Conservation (phyloP, 495 filamentous ascomycete genomes). For the Aspergillus nidulans region DNA sequence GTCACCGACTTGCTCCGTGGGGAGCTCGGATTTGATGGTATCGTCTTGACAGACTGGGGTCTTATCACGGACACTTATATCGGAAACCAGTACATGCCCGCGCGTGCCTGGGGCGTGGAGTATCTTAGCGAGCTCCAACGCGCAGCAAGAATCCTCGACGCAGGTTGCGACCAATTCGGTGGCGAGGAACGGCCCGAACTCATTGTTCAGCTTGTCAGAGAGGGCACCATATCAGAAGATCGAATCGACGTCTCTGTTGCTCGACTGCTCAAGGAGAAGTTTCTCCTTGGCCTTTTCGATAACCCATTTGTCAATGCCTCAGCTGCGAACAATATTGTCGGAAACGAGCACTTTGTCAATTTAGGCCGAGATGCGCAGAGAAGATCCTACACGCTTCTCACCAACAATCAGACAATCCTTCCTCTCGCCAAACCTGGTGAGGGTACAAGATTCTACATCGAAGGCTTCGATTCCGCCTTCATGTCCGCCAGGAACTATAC, state of each 20-base stretch:
- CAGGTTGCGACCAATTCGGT: conserved; percentile 35
- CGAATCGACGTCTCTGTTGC: conserved; percentile 14
- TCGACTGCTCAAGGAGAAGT: conserved; percentile 13
- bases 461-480: not conserved
- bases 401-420: conserved; percentile 18
- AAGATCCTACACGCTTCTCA: conserved; percentile 27
- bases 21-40: conserved; percentile 35
- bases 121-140: conserved; percentile 19
- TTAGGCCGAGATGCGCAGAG: conserved; percentile 26
- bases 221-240: not conserved
- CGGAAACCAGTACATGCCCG: not conserved
- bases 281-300: conserved; percentile 16
- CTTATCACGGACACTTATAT: conserved; percentile 9
- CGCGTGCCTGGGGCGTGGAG: conserved; percentile 4
- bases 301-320: conserved; percentile 27
- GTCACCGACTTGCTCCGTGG: conserved; percentile 29
- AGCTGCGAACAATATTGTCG: conserved; percentile 24
- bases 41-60: conserved; percentile 34
- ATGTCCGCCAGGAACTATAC: not conserved
- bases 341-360: conserved; percentile 27
- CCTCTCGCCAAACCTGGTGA: not conserved
- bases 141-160: conserved; percentile 23
- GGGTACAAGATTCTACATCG: conserved; percentile 1
- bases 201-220: conserved; percentile 13
- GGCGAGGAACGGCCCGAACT: conserved; percentile 33